Base-by-base conservation (phyloP, 805 yeast species). In the Nakazawaea ernobii region DNA sequence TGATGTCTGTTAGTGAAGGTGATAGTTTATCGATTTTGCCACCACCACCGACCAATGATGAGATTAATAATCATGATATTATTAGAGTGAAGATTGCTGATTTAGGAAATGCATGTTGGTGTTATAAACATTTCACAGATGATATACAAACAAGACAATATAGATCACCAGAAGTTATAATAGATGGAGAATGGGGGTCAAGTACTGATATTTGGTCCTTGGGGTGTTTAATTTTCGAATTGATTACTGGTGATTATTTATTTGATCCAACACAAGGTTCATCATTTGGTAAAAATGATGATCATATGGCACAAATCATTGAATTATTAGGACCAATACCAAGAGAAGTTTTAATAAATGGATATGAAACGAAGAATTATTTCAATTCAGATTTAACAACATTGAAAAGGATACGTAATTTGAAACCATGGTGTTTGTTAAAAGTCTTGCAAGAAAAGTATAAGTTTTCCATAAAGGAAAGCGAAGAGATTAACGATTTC, bases 351-450 rank as follows among this genome's bases (percentile, higher is more conserved):
- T 82, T 70, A 65, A 86, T 8, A 60, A 77, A 49, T 78, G 81
- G 59, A 75, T 79, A 57, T 82, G 86, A 75, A 79, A 82, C 65
- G 68, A 59, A 55, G 32, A 49, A 61, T 27, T 67, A 58, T 48
- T 67, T 59, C 51, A 66, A 60, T 43, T 59, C 66, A 4, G 67
- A 66, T 53, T 41, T 52, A 24, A 58, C 53, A 49, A 62, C 86
- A 48, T 67, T 94, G 53, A 79, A 88, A 51, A 80, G 88, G 57
- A 94, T 94, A 48, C 74, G 80, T 37, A 86, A 84, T 62, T 69
- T 94, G 54, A 87, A 88, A 65, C 92, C 86, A 39, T 94, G 99
- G 99, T 85, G 88, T 1, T 72, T 94, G 53, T 74, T 77, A 52
- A 85, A 80, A 51, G 98, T 94, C 2, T 69, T 94, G 46, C 70